phyloP scores from a whole-genome alignment of 192 early-diverging fungal species.

The Mortierella alpina region DNA sequence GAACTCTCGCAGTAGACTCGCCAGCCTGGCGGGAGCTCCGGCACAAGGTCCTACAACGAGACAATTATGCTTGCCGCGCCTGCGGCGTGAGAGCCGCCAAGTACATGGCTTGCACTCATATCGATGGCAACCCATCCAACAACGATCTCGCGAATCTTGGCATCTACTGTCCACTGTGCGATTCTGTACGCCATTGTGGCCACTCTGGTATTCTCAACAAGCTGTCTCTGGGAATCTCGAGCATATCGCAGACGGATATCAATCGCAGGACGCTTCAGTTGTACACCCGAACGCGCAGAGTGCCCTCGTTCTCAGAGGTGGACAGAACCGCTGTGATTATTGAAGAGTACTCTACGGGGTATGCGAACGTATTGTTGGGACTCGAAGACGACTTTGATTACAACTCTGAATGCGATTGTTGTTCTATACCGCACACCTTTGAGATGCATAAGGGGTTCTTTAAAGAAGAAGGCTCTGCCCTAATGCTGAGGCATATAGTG shows the following conservation, averaged over 20 bases:
- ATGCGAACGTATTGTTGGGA: constrained; percentile 5
- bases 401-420: too few species aligned
- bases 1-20: not conserved
- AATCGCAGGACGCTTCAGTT: constrained; percentile 15
- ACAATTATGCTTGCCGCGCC: constrained; percentile 9
- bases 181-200: constrained; percentile 17
- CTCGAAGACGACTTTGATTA: constrained; percentile 2
- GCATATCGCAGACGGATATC: constrained; percentile 7
- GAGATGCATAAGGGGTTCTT: too few species aligned
- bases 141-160: constrained; percentile 25
- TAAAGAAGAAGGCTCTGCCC: too few species aligned
- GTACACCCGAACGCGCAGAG: not conserved
- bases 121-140: constrained; percentile 13
- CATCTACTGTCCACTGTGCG: constrained; percentile 22
- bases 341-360: not conserved
- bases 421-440: too few species aligned
- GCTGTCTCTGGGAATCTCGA: constrained; percentile 19
- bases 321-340: constrained; percentile 10
- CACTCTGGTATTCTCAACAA: constrained; percentile 4
- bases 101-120: constrained; percentile 11
- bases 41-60: constrained; percentile 3
- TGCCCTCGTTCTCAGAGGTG: constrained; percentile 11
- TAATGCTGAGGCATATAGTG: too few species aligned
- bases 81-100: constrained; percentile 15
- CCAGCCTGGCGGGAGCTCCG: not conserved